A percentile compares a stretch with the other conserved stretches of the same genome.
Evolutionary conservation across 441 rosid species (phyloP).

Genomic region (California macrophylla): DNA sequence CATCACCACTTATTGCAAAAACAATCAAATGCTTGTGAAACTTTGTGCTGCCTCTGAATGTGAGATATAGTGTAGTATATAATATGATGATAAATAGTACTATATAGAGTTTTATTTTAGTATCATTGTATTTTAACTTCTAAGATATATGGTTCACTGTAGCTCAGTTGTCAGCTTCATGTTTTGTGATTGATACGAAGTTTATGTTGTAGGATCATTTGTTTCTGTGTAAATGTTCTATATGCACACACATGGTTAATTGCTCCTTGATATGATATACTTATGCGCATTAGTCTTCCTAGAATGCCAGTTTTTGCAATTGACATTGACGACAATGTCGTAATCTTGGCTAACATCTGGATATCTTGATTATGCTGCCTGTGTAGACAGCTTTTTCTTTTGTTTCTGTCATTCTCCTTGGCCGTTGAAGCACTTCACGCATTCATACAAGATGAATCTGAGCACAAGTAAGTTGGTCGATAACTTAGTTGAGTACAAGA

Average conservation of each 20-base stretch:
- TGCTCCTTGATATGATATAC: not conserved
- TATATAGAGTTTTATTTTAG: not conserved
- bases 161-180: not conserved
- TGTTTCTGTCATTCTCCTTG: slow-evolving; percentile 94
- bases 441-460: slow-evolving; percentile 92
- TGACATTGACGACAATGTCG: not conserved
- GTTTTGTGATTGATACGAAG: not conserved
- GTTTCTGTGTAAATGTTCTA: not conserved
- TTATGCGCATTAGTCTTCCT: not conserved
- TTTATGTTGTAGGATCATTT: not conserved
- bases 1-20: not conserved
- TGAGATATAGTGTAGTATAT: not conserved
- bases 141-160: not conserved
- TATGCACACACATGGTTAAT: not conserved
- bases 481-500: not conserved
- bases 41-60: not conserved
- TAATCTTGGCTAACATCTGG: slow-evolving; percentile 33
- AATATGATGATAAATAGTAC: too few species aligned
- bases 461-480: slow-evolving; percentile 66
- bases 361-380: slow-evolving; percentile 45
- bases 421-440: slow-evolving; percentile 99
- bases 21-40: not conserved
- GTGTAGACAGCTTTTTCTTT: slow-evolving; percentile 96
- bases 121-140: not conserved
- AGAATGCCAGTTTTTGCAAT: not conserved